Evolutionary conservation across 2,329 filamentous ascomycete genomes (phyloP).

Genomic region (Monosporascus ibericus): DNA sequence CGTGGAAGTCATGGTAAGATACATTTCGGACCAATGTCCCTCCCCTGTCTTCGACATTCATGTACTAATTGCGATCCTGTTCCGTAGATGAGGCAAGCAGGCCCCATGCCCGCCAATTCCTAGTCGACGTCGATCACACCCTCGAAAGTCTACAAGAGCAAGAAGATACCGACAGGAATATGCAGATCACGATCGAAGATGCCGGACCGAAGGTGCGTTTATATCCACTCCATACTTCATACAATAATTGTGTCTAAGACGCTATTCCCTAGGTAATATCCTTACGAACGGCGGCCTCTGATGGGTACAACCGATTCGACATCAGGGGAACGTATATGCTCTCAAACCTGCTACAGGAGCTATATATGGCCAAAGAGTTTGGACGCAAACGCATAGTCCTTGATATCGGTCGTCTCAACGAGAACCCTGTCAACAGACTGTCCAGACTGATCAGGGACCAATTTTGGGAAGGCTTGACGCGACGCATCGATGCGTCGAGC

Average conservation of each 20-base stretch:
- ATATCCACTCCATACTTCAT: constrained; percentile 26
- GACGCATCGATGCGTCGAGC: constrained; percentile 81
- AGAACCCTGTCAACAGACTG: constrained; percentile 88
- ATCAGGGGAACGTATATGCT: constrained; percentile 96
- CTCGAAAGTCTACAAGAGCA: constrained; percentile 71
- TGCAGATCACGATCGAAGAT: constrained; percentile 97
- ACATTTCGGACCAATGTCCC: background rate
- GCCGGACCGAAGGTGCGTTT: constrained; percentile 69
- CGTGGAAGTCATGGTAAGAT: constrained; percentile 53
- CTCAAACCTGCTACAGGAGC: constrained; percentile 90
- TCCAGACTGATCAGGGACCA: constrained; percentile 80
- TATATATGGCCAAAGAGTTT: constrained; percentile 86
- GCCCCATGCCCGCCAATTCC: constrained; percentile 65
- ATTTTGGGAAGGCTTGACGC: constrained; percentile 89
- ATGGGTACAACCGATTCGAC: constrained; percentile 81
- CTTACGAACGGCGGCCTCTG: constrained; percentile 78
- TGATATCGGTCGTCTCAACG: constrained; percentile 84
- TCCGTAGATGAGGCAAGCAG: constrained; percentile 63
- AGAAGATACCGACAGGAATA: constrained; percentile 90
- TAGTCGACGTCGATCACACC: constrained; percentile 81
- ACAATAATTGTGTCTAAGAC: constrained; percentile 3
- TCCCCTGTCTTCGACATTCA: background rate
- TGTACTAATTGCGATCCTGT: constrained; percentile 1
- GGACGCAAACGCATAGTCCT: constrained; percentile 85
- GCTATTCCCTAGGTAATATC: constrained; percentile 59